phyloP scores from a whole-genome alignment of 495 filamentous ascomycete genomes.

The Pseudevernia furfuracea region DNA sequence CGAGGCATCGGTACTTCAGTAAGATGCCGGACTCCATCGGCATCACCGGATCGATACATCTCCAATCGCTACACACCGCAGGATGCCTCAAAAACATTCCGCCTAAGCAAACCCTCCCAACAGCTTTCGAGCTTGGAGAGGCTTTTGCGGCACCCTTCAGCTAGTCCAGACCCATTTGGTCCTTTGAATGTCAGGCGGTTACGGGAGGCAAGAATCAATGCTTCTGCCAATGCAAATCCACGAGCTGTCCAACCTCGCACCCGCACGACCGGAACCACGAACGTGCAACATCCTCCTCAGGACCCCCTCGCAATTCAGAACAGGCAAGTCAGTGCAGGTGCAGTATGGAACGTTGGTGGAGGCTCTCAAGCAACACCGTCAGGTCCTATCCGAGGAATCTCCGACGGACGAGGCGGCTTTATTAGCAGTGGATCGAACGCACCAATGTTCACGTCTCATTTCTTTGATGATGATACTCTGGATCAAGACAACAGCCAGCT shows the following conservation, averaged over 20 bases:
- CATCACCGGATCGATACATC: conserved; percentile 62
- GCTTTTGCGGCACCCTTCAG: conserved; percentile 49
- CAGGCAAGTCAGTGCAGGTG: conserved; percentile 53
- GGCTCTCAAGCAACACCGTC: conserved; percentile 44
- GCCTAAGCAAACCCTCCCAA: conserved; percentile 53
- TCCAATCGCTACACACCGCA: conserved; percentile 44
- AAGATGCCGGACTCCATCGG: conserved; percentile 9
- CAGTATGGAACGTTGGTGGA: conserved; percentile 79
- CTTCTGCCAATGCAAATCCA: neutral
- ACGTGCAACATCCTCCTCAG: conserved; percentile 16
- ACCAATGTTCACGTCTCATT: conserved; percentile 62
- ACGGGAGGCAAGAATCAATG: conserved; percentile 8
- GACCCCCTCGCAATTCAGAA: conserved; percentile 15
- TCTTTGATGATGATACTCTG: conserved; percentile 47
- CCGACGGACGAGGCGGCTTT: conserved; percentile 55
- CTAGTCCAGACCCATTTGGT: conserved; percentile 60
- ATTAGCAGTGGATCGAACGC: conserved; percentile 66
- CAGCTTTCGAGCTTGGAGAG: conserved; percentile 55
- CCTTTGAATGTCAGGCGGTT: conserved; percentile 25
- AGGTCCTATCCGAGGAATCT: conserved; percentile 38
- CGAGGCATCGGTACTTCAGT: conserved; percentile 15
- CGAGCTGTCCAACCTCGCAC: conserved; percentile 2
- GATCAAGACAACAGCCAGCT: conserved; percentile 59
- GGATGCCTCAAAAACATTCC: conserved; percentile 49
- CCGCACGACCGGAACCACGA: conserved; percentile 17